These are phyloP conservation scores for Mycena belliarum DNA, from an alignment of 768 basidiomycete genomes.

Conservation along the genomic window DNA sequence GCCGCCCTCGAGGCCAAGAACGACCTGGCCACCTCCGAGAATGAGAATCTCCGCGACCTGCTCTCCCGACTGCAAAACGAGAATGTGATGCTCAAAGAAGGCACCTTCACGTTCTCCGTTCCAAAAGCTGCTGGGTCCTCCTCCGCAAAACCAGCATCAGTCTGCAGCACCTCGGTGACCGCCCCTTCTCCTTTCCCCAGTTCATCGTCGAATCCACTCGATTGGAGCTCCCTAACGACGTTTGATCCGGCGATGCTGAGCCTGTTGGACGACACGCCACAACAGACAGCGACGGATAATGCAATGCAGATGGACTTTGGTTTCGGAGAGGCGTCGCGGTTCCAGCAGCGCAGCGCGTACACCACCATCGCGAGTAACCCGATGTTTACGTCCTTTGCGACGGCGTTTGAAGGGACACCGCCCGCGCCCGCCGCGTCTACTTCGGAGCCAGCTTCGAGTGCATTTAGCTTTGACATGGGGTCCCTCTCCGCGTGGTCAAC, in stretches of 20 bases:
- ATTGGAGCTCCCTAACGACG: constrained; percentile 67
- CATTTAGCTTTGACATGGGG: constrained; percentile 51
- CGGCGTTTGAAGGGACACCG: constrained; percentile 48
- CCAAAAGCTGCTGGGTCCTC: constrained; percentile 40
- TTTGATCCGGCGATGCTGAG: constrained; percentile 72
- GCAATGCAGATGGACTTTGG: constrained; percentile 64
- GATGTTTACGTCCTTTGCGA: constrained; percentile 80
- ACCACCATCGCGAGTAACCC: constrained; percentile 85
- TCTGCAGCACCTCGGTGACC: constrained; percentile 32
- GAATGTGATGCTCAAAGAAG: constrained; percentile 79
- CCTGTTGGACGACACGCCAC: constrained; percentile 60
- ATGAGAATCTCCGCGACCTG: constrained; percentile 87
- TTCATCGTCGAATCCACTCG: constrained; percentile 43
- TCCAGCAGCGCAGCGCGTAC: constrained; percentile 56
- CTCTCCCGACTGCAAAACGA: constrained; percentile 84
- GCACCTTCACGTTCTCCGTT: constrained; percentile 81
- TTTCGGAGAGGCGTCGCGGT: constrained; percentile 50
- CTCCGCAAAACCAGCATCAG: constrained; percentile 22
- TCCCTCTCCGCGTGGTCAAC: constrained; percentile 47
- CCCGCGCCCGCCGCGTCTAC: constrained; percentile 15
- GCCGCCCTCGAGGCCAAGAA: constrained; percentile 85
- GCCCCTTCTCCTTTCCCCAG: constrained; percentile 23
- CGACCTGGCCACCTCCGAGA: constrained; percentile 69
- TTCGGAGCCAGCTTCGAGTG: constrained; percentile 25
- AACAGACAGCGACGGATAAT: constrained; percentile 54